These are phyloP conservation scores for Balansia obtecta DNA, from an alignment of 2,329 filamentous ascomycete genomes.

Conservation along the genomic window DNA sequence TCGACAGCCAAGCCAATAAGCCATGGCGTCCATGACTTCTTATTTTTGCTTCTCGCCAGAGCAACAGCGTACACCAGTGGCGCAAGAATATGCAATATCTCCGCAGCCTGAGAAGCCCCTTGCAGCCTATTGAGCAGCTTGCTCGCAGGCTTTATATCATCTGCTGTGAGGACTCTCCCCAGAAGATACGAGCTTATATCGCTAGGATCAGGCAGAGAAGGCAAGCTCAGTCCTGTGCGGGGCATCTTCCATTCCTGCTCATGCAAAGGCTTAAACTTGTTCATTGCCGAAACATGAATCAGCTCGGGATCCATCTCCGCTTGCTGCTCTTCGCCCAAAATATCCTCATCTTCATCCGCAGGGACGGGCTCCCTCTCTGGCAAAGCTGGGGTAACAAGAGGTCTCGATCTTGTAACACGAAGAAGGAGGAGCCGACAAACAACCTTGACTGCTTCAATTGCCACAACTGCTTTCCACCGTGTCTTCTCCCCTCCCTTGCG, in stretches of 20 bases:
- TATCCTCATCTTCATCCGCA: constrained; percentile 28
- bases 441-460: constrained; percentile 79
- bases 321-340: constrained; percentile 25
- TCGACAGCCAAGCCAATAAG: constrained; percentile 74
- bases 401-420: constrained; percentile 69
- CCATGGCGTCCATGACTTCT: constrained; percentile 86
- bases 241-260: constrained; percentile 77
- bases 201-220: constrained; percentile 65
- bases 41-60: constrained; percentile 59
- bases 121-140: constrained; percentile 74
- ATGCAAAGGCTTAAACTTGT: constrained; percentile 21
- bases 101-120: constrained; percentile 62
- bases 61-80: constrained; percentile 79
- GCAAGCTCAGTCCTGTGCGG: constrained; percentile 77
- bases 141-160: constrained; percentile 89
- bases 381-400: constrained; percentile 69
- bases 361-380: constrained; percentile 77
- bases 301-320: constrained; percentile 24
- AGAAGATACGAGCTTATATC: constrained; percentile 83
- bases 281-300: constrained; percentile 21
- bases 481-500: constrained; percentile 65
- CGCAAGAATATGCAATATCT: constrained; percentile 82
- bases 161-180: constrained; percentile 80
- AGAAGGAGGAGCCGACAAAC: constrained; percentile 70
- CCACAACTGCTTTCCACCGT: constrained; percentile 76